Percentiles rank a stretch among this genome's conserved stretches.
These are phyloP conservation scores for Inga laurina DNA, from an alignment of 306 rosid species.

Conservation along the genomic window DNA sequence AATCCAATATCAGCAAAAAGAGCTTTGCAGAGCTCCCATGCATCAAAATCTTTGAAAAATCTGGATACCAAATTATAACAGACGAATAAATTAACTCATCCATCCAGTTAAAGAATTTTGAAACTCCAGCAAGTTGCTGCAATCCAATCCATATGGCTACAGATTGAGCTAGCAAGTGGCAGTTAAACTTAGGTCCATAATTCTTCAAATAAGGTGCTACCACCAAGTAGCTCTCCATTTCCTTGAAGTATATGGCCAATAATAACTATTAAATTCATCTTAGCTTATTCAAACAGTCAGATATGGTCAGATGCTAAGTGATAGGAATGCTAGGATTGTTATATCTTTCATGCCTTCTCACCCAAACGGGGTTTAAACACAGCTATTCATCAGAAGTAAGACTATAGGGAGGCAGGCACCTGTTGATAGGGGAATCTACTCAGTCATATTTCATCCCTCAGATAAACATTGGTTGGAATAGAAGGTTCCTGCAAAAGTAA, in stretches of 20 bases:
- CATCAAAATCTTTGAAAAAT: not conserved
- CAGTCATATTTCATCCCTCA: constrained; percentile 36
- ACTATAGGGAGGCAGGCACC: constrained; percentile 19
- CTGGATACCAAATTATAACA: constrained; percentile 8
- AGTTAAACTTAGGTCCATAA: constrained; percentile 6
- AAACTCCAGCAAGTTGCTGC: not conserved
- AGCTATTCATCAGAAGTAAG: constrained; percentile 16
- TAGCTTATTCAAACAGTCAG: not conserved
- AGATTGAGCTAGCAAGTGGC: constrained; percentile 11
- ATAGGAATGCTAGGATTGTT: not conserved
- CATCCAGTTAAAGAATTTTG: not conserved
- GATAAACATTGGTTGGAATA: constrained; percentile 27
- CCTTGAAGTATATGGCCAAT: constrained; percentile 1
- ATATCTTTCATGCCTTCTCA: constrained; percentile 15
- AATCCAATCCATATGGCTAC: constrained; percentile 6
- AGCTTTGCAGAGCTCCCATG: not conserved
- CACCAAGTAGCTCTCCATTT: constrained; percentile 10
- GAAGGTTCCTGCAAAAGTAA: constrained; percentile 53
- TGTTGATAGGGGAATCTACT: constrained; percentile 20
- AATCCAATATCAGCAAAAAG: constrained; percentile 13
- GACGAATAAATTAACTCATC: not conserved
- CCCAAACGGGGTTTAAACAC: not conserved
- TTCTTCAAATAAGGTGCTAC: constrained; percentile 16
- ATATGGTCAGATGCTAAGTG: not conserved
- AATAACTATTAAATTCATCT: constrained; percentile 8